Evolutionary conservation across 2,329 filamentous ascomycete genomes (phyloP), one percentile per base, ranked within the genome.

Genomic region (Fusarium buxicola): DNA sequence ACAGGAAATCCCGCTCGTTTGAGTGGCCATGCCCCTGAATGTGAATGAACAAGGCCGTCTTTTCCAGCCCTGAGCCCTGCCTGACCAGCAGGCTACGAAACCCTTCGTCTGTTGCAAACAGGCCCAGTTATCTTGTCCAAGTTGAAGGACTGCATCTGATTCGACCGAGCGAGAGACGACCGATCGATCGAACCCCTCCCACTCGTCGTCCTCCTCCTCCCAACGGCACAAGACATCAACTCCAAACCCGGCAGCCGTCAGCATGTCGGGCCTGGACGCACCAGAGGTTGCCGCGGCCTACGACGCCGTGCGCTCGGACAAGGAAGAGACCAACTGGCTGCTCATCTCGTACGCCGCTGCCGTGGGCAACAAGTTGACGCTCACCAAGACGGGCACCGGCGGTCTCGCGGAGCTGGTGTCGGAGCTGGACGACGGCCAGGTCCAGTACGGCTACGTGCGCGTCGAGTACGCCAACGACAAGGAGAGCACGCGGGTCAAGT

Each of bases 381-480:
- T 91, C 38, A 79, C 80, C 44, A 76, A 76, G 55, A 89, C 86
- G 25, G 89, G 88, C 51, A 81, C 75, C 3, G 88, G 88, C 47
- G 87, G 87, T 11, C 78, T 90, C 11, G 57, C 75, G 8, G 87
- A 89, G 77, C 80, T 90, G 60, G 78, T 80, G n/a, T 70, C 69
- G 28, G 76, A 79, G 61, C 78, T 91, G 10, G 86, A 87, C 73
- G 81, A 86, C 70, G 70, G 72, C 31, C 81, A 88, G 75, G 87
- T 87, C 52, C 85, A 88, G 74, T 90, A 89, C 78, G 87, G 81
- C 52, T 90, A 90, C 77, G 84, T 80, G 67, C 84, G 86, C 27
- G 79, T 89, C 73, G 86, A 90, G 78, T 86, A 91, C 74, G 87
- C 87, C 72, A 91, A 90, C 78, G 88, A 91, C 74, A 85, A 85